Base-by-base conservation (phyloP, 495 filamentous ascomycete genomes). In the Cercophora sp. region DNA sequence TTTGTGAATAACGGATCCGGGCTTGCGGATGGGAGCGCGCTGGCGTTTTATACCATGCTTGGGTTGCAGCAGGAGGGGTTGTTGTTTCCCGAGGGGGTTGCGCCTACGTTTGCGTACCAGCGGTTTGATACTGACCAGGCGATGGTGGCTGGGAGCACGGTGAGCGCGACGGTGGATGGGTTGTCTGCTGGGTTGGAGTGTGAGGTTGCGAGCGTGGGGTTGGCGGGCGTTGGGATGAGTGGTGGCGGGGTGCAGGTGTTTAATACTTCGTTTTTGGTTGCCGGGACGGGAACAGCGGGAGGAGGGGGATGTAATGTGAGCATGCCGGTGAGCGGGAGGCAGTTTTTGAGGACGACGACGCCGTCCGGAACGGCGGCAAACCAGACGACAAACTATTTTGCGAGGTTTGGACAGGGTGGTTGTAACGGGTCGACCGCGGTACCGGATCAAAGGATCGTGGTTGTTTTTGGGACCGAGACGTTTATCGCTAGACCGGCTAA, bases 111-210 rank as follows among this genome's bases (percentile, higher is more conserved):
- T 15, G 58, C 60, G 3, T 66, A 58, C 24, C 63, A 66, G 51
- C 35, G 32, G 8, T 66, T 66, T 42, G 19, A 31, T 2, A 37
- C 50, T 2, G 41, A 58, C 32, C n/a, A n/a, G n/a, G n/a, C n/a
- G n/a, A 10, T 54, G 5, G 52, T 48, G 4, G 32, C n/a, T 18
- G 52, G 48, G 8, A 56, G 37, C n/a, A 56, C 52, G 10, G 24
- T 63, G 6, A 36, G 20, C 8, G 51, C 60, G 0, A 57, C 48
- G 1, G 63, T 66, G 3, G 60, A 66, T 20, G 63, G 63, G 13
- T 54, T 66, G 9, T 55, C 37, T 4, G 51, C 57, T 0, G 52
- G 49, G 5, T 42, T 66, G 35, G 53, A 59, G 23, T 66, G 60
- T 34, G 58, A 59, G 36, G 25, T 36, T 18, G 60, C 63, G 6